Percentiles rank a stretch among this genome's conserved stretches.
These are phyloP conservation scores for Kwoniella newhampshirensis DNA, from an alignment of 768 basidiomycete species.

Conservation along the genomic window DNA sequence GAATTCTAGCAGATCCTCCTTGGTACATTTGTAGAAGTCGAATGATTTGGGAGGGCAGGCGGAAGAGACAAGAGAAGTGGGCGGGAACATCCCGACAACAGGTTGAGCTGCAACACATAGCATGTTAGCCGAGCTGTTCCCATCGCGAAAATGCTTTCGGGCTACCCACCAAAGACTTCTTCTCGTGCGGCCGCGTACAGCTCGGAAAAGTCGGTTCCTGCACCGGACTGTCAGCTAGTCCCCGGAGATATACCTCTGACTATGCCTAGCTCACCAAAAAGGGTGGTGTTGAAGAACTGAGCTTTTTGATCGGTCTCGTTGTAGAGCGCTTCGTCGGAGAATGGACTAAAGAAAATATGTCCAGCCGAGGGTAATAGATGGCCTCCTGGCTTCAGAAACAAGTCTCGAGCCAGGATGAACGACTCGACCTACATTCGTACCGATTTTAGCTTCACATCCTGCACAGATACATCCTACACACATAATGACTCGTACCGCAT, in stretches of 20 bases:
- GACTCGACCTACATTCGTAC: conserved; percentile 50
- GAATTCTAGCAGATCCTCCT: conserved; percentile 46
- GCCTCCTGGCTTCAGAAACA: conserved; percentile 49
- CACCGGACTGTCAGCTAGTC: conserved; percentile 2
- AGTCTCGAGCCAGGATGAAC: conserved; percentile 48
- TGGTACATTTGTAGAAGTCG: conserved; percentile 48
- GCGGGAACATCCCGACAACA: conserved; percentile 50
- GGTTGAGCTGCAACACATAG: conserved; percentile 41
- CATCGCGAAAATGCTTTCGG: background rate
- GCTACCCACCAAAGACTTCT: conserved; percentile 48
- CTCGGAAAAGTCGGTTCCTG: conserved; percentile 46
- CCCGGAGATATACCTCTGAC: background rate
- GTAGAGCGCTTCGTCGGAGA: conserved; percentile 47
- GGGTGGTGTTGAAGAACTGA: conserved; percentile 49
- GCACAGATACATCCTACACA: conserved; percentile 9
- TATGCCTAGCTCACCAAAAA: conserved; percentile 38
- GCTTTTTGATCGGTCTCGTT: conserved; percentile 52
- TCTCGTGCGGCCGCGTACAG: conserved; percentile 40
- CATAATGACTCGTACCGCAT: too few species aligned
- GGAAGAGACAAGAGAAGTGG: conserved; percentile 37
- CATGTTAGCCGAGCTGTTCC: background rate
- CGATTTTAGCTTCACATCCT: background rate
- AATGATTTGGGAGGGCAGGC: conserved; percentile 46
- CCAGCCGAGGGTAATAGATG: conserved; percentile 46
- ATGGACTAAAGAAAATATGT: conserved; percentile 48